A percentile compares a stretch with the other conserved stretches of the same genome.
Conservation (phyloP, 1,139 yeast genomes). For the Lodderomyces theae region DNA sequence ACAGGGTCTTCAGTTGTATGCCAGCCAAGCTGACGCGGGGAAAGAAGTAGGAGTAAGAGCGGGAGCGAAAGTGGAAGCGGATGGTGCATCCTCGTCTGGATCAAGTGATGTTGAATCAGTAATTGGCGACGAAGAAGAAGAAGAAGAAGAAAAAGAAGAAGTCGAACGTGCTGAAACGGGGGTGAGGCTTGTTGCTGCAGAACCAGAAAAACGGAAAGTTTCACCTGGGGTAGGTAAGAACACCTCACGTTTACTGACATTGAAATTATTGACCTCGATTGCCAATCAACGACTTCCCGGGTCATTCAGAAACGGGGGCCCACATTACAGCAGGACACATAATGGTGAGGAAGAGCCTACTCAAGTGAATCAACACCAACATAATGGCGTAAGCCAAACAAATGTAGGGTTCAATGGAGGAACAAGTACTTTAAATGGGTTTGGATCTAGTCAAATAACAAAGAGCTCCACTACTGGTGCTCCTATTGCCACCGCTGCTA, state of each 20-base stretch:
- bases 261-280: neutral
- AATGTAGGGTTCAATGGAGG: neutral
- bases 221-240: neutral
- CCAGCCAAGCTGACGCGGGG: neutral
- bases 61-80: neutral
- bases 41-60: neutral
- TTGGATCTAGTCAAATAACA: neutral
- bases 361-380: neutral
- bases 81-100: conserved; percentile 12
- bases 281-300: neutral
- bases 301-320: neutral
- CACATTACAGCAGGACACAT: neutral
- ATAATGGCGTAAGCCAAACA: neutral
- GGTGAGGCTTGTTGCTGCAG: conserved; percentile 18
- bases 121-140: conserved; percentile 8
- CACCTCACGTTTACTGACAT: neutral
- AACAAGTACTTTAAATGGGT: neutral
- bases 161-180: conserved; percentile 10
- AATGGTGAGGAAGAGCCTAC: neutral
- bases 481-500: conserved; percentile 7
- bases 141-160: no score
- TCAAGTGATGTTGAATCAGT: conserved; percentile 13
- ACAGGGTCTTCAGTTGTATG: conserved; percentile 1
- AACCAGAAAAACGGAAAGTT: conserved; percentile 10
- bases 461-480: neutral